Evolutionary conservation across 2,329 filamentous ascomycete genomes (phyloP).

Genomic region (Plenodomus lindquistii): DNA sequence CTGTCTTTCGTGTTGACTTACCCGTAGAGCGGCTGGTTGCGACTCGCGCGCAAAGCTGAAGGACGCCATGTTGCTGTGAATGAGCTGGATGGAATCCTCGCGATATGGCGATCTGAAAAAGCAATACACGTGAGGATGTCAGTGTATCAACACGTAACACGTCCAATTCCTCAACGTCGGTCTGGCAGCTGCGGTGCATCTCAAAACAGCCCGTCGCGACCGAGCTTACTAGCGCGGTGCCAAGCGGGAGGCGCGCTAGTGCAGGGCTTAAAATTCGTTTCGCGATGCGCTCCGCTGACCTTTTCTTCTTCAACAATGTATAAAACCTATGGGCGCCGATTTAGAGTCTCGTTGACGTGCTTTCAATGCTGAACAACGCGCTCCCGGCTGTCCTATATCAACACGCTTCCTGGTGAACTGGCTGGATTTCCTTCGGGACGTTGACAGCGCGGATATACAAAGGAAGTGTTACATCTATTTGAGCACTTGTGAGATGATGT

Average conservation of each 20-base stretch:
- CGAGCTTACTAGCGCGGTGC: conserved; percentile 16
- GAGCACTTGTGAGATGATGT: too few species aligned
- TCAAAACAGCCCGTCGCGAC: conserved; percentile 33
- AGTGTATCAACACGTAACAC: not conserved
- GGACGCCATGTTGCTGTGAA: conserved; percentile 25
- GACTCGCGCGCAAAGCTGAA: conserved; percentile 32
- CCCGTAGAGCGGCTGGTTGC: conserved; percentile 28
- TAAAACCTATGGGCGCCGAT: conserved; percentile 70
- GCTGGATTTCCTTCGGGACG: conserved; percentile 55
- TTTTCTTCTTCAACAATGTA: conserved; percentile 70
- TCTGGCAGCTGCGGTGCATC: conserved; percentile 10
- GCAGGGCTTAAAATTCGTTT: conserved; percentile 23
- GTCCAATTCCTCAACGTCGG: not conserved
- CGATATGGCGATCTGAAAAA: conserved; percentile 3
- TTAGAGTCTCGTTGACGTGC: conserved; percentile 99
- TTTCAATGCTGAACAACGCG: conserved; percentile 96
- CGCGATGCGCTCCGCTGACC: conserved; percentile 36
- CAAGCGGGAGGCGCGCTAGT: conserved; percentile 18
- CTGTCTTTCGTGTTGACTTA: conserved; percentile 23
- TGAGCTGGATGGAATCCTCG: not conserved
- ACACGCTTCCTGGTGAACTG: conserved; percentile 61
- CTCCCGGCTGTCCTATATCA: conserved; percentile 95
- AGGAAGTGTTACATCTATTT: conserved; percentile 45
- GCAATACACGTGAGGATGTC: not conserved
- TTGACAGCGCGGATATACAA: conserved; percentile 47